A percentile compares a stretch with the other conserved stretches of the same genome.
Evolutionary conservation across 2,329 filamentous ascomycete genomes (phyloP).

Genomic region (Stromatinia cepivora): DNA sequence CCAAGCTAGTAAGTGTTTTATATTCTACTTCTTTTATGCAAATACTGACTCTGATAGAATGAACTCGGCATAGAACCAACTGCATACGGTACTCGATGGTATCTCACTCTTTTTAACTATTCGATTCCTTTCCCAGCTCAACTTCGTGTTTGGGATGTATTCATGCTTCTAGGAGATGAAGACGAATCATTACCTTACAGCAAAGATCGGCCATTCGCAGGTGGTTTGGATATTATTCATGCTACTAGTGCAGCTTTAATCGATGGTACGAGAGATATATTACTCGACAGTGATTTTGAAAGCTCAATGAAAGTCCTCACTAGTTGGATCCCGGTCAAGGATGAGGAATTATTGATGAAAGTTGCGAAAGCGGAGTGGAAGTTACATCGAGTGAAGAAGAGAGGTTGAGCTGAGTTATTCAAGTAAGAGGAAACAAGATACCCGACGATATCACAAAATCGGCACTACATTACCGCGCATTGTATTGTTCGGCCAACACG

Average conservation of each 20-base stretch:
- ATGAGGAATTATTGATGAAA: conserved; percentile 90
- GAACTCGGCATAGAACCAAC: conserved; percentile 81
- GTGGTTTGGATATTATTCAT: conserved; percentile 83
- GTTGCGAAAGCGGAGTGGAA: conserved; percentile 88
- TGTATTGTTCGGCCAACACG: conserved; percentile 1
- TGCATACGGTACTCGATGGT: conserved; percentile 96
- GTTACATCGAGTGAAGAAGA: conserved; percentile 52
- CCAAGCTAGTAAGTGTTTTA: conserved; percentile 67
- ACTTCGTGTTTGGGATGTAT: conserved; percentile 95
- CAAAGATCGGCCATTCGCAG: conserved; percentile 49
- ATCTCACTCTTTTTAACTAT: conserved; percentile 95
- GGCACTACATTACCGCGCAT: neutral
- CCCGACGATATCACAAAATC: conserved; percentile 8
- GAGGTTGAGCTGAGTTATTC: conserved; percentile 7
- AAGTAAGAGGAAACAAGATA: neutral
- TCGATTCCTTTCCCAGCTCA: conserved; percentile 93
- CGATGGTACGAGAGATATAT: conserved; percentile 82
- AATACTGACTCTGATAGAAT: conserved; percentile 49
- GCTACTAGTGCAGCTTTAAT: conserved; percentile 88
- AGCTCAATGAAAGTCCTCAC: conserved; percentile 97
- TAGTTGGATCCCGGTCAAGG: conserved; percentile 88
- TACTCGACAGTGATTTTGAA: conserved; percentile 93
- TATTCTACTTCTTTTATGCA: neutral
- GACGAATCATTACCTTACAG: conserved; percentile 45
- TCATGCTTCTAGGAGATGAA: conserved; percentile 85